Evolutionary conservation across 2,329 filamentous ascomycete species (phyloP), one percentile per base, ranked within the genome.

Genomic region (Cladophialophora yegresii): DNA sequence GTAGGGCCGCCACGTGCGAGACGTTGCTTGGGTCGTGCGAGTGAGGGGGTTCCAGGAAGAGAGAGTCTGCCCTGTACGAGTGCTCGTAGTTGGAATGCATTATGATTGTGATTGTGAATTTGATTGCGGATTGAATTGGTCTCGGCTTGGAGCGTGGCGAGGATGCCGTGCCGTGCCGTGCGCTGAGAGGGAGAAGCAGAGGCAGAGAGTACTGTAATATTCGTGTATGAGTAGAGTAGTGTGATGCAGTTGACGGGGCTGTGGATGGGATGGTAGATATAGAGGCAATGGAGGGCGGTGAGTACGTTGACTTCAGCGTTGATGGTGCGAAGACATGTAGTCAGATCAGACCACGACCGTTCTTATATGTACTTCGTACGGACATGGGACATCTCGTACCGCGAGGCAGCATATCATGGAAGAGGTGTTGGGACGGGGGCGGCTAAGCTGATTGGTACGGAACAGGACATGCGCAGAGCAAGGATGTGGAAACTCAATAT

Each of bases 41-140:
- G 54, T 69, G 67, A 20, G 67, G 62, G 20, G 67, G 67, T n/a
- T 57, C 63, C 20, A 69, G 67, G 55, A 69, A 69, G 16, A 66
- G 58, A n/a, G 60, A 54, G 33, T 67, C 65, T 3, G 60, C 62
- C 22, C 57, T 30, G 22, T n/a, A n/a, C n/a, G n/a, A n/a, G n/a
- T n/a, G n/a, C n/a, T n/a, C n/a, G n/a, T n/a, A 56, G 53, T 30
- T 55, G 54, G 32, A 16, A 49, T 53, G 55, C 62, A 69, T 68
- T 40, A 36, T 64, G 43, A 16, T 28, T n/a, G 49, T 33, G 26
- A 10, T 10, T 22, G 30, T 36, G 43, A 23, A 32, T 36, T 33
- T 16, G 10, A 53, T 45, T 28, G 49, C 43, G 32, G 54, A 23
- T n/a, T 45, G 13, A 26, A 20, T n/a, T 30, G 30, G 7, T 28